phyloP scores from a whole-genome alignment of 768 basidiomycete genomes.

The Fomitopsis pulvina region DNA sequence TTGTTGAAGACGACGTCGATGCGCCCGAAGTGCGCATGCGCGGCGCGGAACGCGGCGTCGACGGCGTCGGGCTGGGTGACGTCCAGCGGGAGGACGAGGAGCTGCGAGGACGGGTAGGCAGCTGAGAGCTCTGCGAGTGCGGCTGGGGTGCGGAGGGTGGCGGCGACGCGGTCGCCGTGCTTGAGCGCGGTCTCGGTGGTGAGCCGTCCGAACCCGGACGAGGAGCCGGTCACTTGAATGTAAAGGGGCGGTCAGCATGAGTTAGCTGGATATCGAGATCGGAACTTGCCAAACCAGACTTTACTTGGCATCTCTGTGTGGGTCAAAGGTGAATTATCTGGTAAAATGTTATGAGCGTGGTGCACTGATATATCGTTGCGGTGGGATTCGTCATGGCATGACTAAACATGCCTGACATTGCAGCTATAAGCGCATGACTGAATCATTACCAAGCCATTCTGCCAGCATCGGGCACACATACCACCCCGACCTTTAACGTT shows the following conservation, averaged over 20 bases:
- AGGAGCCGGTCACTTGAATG: slow-evolving; percentile 33
- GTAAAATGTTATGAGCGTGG: too few relatives aligned
- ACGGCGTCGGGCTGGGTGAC: slow-evolving; percentile 29
- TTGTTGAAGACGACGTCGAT: slow-evolving; percentile 25
- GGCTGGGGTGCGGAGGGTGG: slow-evolving; percentile 34
- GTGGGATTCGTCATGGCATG: too few relatives aligned
- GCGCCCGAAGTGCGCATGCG: slow-evolving; percentile 30
- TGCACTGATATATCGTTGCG: too few relatives aligned
- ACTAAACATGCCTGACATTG: too few relatives aligned
- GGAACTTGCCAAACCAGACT: not conserved
- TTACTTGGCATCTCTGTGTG: too few relatives aligned
- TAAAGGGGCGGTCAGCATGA: not conserved
- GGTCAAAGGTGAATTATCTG: too few relatives aligned
- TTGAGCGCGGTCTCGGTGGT: slow-evolving; percentile 28
- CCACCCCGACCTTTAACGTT: too few relatives aligned
- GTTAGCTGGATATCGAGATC: not conserved
- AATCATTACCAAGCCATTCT: too few relatives aligned
- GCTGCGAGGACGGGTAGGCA: slow-evolving; percentile 23
- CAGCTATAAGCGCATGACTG: too few relatives aligned
- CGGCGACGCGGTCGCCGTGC: slow-evolving; percentile 35
- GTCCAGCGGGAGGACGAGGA: slow-evolving; percentile 35
- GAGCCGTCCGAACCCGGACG: slow-evolving; percentile 31
- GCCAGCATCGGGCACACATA: too few relatives aligned
- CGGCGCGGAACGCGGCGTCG: slow-evolving; percentile 26
- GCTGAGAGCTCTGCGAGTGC: slow-evolving; percentile 23